Conservation (phyloP, 805 yeast genomes). For the Pichia kluyveri region DNA sequence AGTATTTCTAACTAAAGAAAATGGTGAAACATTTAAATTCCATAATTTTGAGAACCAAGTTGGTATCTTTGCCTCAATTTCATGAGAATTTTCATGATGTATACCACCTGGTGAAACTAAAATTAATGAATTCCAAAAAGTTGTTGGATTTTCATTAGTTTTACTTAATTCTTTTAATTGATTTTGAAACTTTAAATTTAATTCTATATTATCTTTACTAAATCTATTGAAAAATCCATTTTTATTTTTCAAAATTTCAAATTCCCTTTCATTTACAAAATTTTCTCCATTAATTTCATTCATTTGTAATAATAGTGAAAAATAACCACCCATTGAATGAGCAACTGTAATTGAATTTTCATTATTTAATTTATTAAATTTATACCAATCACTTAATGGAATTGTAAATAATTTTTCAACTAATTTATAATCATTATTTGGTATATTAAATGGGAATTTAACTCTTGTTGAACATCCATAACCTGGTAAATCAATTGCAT, state of each 20-base stretch:
- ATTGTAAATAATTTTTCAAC: conserved; percentile 60
- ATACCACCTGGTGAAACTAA: conserved; percentile 90
- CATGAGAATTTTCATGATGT: conserved; percentile 35
- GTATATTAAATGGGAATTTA: conserved; percentile 37
- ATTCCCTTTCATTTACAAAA: conserved; percentile 7
- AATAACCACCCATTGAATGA: conserved; percentile 90
- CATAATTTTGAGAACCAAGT: conserved; percentile 72
- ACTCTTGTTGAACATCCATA: conserved; percentile 88
- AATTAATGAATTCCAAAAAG: conserved; percentile 38
- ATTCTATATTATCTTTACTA: not conserved
- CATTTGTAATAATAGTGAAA: conserved; percentile 48
- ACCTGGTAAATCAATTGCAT: conserved; percentile 82
- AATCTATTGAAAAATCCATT: not conserved
- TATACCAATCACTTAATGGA: conserved; percentile 58
- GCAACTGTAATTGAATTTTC: conserved; percentile 56
- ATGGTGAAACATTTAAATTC: conserved; percentile 77
- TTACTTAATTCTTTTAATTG: not conserved
- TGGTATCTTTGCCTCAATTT: conserved; percentile 38
- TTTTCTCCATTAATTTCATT: conserved; percentile 9
- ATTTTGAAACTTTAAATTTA: conserved; percentile 2
- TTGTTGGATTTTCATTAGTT: conserved; percentile 1
- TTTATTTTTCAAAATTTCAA: conserved; percentile 3
- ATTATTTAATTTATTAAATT: conserved; percentile 26
- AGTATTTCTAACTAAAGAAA: conserved; percentile 62
- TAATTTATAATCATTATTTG: conserved; percentile 30